These are phyloP conservation scores for Rhamnella rubrinervis DNA, from an alignment of 331 rosid genomes.

Conservation along the genomic window DNA sequence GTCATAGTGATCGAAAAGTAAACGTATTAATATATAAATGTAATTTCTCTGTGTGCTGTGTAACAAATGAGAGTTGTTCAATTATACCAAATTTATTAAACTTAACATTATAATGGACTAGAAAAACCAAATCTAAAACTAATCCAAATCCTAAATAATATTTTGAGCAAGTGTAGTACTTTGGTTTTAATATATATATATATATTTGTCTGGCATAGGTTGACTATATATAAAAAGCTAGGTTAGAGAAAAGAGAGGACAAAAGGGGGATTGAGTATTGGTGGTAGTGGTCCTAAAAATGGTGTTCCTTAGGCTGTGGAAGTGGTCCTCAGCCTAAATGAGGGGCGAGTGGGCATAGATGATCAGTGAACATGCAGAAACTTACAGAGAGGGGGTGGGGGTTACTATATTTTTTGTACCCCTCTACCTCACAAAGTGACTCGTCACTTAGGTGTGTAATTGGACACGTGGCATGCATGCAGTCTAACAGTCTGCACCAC, in stretches of 20 bases:
- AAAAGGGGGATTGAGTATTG: conserved; percentile 5
- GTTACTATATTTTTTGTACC: background rate
- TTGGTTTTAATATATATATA: background rate
- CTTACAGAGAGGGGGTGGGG: background rate
- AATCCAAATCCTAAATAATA: no score
- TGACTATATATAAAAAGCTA: background rate
- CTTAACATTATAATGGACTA: no score
- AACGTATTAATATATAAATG: no score
- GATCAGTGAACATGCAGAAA: background rate
- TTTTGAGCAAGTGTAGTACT: no score
- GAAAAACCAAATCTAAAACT: no score
- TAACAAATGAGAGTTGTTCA: no score
- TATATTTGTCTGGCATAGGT: conserved; percentile 26
- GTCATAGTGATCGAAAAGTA: background rate
- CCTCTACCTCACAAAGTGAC: background rate
- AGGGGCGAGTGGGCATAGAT: conserved; percentile 3
- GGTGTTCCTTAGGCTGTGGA: conserved; percentile 36
- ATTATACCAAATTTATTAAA: no score
- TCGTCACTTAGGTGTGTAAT: background rate
- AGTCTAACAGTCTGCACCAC: background rate
- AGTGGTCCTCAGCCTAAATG: conserved; percentile 45
- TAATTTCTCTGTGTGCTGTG: no score
- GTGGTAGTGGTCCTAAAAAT: conserved; percentile 49
- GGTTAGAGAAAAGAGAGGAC: background rate
- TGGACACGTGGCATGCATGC: conserved; percentile 9